Conservation (phyloP, 257 asterid genomes). For the Solanum megistacrolobum region DNA sequence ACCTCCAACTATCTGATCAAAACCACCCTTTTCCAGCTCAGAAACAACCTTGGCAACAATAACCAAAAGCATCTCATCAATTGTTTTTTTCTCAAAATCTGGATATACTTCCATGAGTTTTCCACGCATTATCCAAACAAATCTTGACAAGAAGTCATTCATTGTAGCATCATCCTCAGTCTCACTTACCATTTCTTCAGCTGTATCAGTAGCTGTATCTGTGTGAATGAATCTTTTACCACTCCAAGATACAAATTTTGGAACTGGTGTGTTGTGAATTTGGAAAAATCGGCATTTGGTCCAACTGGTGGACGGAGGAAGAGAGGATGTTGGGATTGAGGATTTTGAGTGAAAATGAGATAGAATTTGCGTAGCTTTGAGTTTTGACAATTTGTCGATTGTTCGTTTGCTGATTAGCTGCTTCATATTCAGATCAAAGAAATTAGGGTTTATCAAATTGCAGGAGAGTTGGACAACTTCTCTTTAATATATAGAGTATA, state of each 20-base stretch:
- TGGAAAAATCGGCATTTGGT: not conserved
- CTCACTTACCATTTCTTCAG: slow-evolving; percentile 15
- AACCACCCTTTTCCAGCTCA: slow-evolving; percentile 63
- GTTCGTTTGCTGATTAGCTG: slow-evolving; percentile 28
- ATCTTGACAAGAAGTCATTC: slow-evolving; percentile 77
- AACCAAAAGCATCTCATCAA: slow-evolving; percentile 68
- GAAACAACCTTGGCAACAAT: slow-evolving; percentile 56
- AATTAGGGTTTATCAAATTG: not conserved
- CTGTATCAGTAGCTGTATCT: slow-evolving; percentile 27
- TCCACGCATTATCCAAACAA: slow-evolving; percentile 84
- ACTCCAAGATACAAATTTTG: not conserved
- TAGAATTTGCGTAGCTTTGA: slow-evolving; percentile 14
- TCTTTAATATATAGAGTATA: not conserved
- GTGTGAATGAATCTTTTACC: slow-evolving; percentile 26
- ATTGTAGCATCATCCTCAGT: slow-evolving; percentile 36
- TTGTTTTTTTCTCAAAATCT: slow-evolving; percentile 46
- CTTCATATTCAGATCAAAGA: slow-evolving; percentile 23
- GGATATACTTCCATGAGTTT: slow-evolving; percentile 52
- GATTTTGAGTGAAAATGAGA: slow-evolving; percentile 17
- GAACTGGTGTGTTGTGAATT: not conserved
- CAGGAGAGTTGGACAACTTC: not conserved
- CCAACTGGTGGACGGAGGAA: not conserved
- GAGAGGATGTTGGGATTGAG: slow-evolving; percentile 8
- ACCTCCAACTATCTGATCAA: slow-evolving; percentile 20
- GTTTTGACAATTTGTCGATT: slow-evolving; percentile 20